Conservation (phyloP, 139 green algal genomes). For the Chara braunii region DNA sequence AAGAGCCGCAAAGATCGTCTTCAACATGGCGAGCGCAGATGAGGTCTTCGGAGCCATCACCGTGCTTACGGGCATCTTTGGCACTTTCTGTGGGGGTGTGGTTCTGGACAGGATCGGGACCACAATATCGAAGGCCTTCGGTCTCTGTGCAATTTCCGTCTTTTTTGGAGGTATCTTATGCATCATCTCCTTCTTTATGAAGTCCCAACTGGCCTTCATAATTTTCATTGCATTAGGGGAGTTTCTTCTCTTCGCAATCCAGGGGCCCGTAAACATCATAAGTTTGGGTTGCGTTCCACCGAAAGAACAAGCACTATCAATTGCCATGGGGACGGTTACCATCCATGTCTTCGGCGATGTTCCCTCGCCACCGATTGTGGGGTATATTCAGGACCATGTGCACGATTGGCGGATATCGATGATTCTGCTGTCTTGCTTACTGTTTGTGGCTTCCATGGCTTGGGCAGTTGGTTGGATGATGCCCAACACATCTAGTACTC, state of each 20-base stretch:
- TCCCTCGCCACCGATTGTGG: conserved; percentile 75
- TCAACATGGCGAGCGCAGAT: conserved; percentile 59
- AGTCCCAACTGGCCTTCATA: conserved; percentile 9
- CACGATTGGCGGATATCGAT: conserved; percentile 21
- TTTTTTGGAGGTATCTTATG: conserved; percentile 38
- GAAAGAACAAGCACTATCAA: conserved; percentile 22
- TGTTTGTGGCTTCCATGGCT: too few species aligned
- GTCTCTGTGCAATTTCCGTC: not conserved
- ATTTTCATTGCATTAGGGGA: conserved; percentile 22
- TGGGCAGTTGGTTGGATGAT: too few species aligned
- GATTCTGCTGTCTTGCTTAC: too few species aligned
- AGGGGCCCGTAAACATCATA: conserved; percentile 67
- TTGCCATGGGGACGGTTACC: conserved; percentile 66
- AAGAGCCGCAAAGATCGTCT: conserved; percentile 57
- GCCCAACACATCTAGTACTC: too few species aligned
- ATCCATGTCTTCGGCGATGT: conserved; percentile 93
- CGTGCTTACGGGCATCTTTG: conserved; percentile 63
- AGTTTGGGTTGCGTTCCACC: conserved; percentile 80
- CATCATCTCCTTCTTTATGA: conserved; percentile 51
- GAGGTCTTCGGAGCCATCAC: conserved; percentile 79
- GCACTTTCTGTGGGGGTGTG: conserved; percentile 65
- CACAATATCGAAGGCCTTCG: conserved; percentile 42
- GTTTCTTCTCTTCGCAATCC: conserved; percentile 39
- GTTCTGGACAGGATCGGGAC: conserved; percentile 67
- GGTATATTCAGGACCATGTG: conserved; percentile 41